Percentiles rank a stretch among this genome's conserved stretches.
phyloP scores from a whole-genome alignment of 2,329 filamentous ascomycete genomes.

The Arthrobotrys sphaeroides region DNA sequence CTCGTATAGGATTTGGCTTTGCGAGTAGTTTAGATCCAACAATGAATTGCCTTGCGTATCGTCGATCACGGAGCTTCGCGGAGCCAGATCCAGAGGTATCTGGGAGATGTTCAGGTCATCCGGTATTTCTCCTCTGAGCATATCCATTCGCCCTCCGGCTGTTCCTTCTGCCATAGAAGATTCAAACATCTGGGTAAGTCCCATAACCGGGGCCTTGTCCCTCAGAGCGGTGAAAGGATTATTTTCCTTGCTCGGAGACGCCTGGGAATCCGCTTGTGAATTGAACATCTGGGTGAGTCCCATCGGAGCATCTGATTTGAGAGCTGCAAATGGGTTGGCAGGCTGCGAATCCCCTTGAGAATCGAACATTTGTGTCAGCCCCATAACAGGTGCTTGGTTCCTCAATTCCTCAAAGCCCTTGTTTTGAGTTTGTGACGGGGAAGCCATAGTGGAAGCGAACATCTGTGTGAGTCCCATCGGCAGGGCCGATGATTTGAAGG shows the following conservation, averaged over 20 bases:
- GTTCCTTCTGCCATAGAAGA: constrained; percentile 34
- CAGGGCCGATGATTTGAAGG: constrained; percentile 13
- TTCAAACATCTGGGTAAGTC: constrained; percentile 54
- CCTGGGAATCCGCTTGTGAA: constrained; percentile 42
- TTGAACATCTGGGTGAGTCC: constrained; percentile 54
- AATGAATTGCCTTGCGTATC: constrained; percentile 32
- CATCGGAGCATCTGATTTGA: constrained; percentile 31
- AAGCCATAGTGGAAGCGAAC: constrained; percentile 57
- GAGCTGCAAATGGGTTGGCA: constrained; percentile 3
- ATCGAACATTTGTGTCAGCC: constrained; percentile 50
- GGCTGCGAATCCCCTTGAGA: constrained; percentile 57
- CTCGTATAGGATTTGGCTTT: constrained; percentile 53
- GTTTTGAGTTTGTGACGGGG: constrained; percentile 53
- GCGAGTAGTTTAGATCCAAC: constrained; percentile 45
- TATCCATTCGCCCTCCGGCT: constrained; percentile 40
- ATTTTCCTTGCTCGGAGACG: background rate
- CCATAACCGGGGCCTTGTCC: constrained; percentile 31
- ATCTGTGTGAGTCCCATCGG: constrained; percentile 46
- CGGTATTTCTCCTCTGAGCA: constrained; percentile 35
- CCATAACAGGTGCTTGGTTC: constrained; percentile 27
- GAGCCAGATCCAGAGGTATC: constrained; percentile 26
- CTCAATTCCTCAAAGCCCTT: constrained; percentile 35
- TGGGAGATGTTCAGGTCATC: constrained; percentile 42
- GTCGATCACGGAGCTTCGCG: background rate
- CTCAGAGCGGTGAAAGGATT: constrained; percentile 25